These are phyloP conservation scores for Solanum hybrid DNA, from an alignment of 305 asterid genomes.

Conservation along the genomic window DNA sequence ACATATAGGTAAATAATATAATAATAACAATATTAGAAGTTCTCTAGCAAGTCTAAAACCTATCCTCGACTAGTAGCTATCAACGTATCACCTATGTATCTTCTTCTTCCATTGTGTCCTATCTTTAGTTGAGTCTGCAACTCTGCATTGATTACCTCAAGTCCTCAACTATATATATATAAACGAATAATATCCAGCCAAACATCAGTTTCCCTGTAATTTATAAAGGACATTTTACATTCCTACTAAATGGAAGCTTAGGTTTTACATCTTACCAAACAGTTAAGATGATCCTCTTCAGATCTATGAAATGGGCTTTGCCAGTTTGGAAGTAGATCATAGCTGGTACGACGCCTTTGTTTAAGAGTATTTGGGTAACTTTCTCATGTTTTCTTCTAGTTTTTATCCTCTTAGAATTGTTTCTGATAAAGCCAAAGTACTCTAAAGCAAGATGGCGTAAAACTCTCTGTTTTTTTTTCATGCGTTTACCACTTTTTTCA, in stretches of 20 bases:
- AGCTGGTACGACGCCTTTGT: neutral
- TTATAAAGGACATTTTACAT: neutral
- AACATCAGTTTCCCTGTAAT: neutral
- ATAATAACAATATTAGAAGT: neutral
- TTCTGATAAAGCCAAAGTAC: neutral
- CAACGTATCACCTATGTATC: neutral
- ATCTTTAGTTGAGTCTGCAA: neutral
- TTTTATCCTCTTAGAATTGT: neutral
- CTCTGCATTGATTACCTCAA: neutral
- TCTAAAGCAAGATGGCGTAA: neutral
- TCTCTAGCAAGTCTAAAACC: neutral
- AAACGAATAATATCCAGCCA: neutral
- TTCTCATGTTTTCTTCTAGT: neutral
- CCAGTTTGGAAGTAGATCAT: neutral
- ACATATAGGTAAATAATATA: neutral
- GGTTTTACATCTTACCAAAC: neutral
- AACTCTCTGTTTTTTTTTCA: neutral
- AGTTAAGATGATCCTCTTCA: neutral
- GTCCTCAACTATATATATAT: too few relatives aligned
- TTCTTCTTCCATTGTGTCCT: neutral
- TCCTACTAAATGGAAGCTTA: neutral
- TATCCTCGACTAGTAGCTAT: neutral
- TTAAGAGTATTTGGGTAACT: neutral
- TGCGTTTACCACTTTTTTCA: constrained; percentile 7
- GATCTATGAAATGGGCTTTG: neutral